Conservation (phyloP, 2,329 filamentous ascomycete genomes). For the Alternaria sp. region DNA sequence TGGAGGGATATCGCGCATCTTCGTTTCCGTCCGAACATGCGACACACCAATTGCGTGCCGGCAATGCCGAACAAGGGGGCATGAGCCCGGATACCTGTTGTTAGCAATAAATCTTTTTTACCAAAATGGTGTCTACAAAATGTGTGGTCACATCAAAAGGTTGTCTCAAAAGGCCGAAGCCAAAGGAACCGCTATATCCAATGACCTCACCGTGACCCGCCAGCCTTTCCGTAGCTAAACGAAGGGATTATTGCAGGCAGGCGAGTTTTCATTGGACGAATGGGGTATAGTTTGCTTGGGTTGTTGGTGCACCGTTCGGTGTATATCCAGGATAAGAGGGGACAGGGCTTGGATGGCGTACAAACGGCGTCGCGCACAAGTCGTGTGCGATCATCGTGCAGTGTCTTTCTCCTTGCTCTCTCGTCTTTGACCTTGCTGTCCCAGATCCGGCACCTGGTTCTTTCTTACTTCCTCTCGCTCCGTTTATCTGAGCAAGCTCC, state of each 20-base stretch:
- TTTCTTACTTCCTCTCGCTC: not conserved
- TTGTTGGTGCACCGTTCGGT: constrained; percentile 7
- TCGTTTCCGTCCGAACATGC: too few species aligned
- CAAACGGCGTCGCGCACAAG: constrained; percentile 13
- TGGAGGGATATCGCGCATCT: too few species aligned
- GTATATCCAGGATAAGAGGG: constrained; percentile 1
- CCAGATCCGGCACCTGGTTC: not conserved
- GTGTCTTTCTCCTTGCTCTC: constrained; percentile 2
- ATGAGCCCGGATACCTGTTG: too few species aligned
- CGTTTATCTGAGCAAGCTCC: constrained; percentile 7
- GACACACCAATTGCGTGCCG: too few species aligned
- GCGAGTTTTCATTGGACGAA: constrained; percentile 12
- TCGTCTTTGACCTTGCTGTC: constrained; percentile 5
- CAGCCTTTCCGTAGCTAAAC: constrained; percentile 5
- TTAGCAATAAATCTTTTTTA: too few species aligned
- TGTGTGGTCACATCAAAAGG: too few species aligned
- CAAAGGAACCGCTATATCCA: constrained; percentile 12
- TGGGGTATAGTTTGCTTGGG: constrained; percentile 11
- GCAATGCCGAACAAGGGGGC: too few species aligned
- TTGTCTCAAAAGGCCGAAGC: too few species aligned
- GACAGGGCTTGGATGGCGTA: constrained; percentile 17
- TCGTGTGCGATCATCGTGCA: constrained; percentile 21
- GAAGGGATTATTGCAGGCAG: not conserved
- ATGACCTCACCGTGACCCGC: constrained; percentile 19
- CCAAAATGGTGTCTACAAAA: too few species aligned